Percentiles rank a stretch among this genome's conserved stretches.
phyloP scores from a whole-genome alignment of 257 asterid species.

The Jacaranda mimosifolia region DNA sequence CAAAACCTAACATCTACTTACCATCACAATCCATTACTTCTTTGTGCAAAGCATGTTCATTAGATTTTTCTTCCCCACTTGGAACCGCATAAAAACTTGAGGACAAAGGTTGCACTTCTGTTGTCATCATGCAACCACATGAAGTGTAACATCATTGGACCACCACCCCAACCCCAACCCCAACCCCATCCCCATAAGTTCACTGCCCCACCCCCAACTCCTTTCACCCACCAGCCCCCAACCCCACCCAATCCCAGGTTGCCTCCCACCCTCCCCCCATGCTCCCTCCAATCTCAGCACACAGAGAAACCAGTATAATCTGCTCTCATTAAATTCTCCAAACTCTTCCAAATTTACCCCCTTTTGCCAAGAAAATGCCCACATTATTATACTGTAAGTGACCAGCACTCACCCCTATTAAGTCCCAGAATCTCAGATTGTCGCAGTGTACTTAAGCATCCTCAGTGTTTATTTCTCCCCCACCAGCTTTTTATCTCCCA shows the following conservation, averaged over 20 bases:
- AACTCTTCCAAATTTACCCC: too few relatives aligned
- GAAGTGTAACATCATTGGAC: slow-evolving; percentile 55
- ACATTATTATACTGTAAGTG: slow-evolving; percentile 25
- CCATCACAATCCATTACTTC: too few relatives aligned
- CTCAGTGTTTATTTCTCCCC: too few relatives aligned
- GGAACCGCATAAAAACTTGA: slow-evolving; percentile 29
- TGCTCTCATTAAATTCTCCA: not conserved
- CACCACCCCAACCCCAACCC: slow-evolving; percentile 36
- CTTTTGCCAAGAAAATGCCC: slow-evolving; percentile 37
- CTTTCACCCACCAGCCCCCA: too few relatives aligned
- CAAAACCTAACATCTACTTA: too few relatives aligned
- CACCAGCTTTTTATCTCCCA: slow-evolving; percentile 41
- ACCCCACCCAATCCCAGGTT: slow-evolving; percentile 48
- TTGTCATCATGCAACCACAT: slow-evolving; percentile 31
- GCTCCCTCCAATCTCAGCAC: slow-evolving; percentile 48
- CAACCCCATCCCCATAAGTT: slow-evolving; percentile 42
- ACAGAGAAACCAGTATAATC: slow-evolving; percentile 26
- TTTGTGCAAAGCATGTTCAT: not conserved
- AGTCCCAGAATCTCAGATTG: slow-evolving; percentile 31
- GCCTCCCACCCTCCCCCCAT: slow-evolving; percentile 46
- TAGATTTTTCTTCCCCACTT: slow-evolving; percentile 21
- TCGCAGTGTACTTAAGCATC: slow-evolving; percentile 33
- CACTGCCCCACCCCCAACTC: slow-evolving; percentile 21
- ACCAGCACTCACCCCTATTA: too few relatives aligned
- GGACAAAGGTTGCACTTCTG: slow-evolving; percentile 34